These are phyloP conservation scores for Xerocomus spinulosus DNA, from an alignment of 768 basidiomycete genomes.

Conservation along the genomic window DNA sequence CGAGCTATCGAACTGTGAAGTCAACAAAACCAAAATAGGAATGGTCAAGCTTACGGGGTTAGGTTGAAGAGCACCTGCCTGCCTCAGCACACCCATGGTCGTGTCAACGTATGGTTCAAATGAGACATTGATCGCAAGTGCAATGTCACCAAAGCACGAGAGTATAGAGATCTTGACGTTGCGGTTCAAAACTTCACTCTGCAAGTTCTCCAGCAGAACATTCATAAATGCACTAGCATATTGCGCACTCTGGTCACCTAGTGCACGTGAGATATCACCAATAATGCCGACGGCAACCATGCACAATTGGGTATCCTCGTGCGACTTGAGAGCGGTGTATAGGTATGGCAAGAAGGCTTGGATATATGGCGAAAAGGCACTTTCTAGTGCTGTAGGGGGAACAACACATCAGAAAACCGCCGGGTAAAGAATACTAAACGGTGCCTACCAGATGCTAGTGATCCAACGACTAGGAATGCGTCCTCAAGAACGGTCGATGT, in stretches of 20 bases:
- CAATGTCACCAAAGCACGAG: slow-evolving; percentile 95
- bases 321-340: slow-evolving; percentile 82
- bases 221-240: slow-evolving; percentile 91
- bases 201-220: slow-evolving; percentile 84
- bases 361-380: slow-evolving; percentile 78
- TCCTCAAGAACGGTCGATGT: slow-evolving; percentile 95
- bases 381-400: slow-evolving; percentile 57
- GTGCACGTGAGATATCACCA: slow-evolving; percentile 92
- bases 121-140: slow-evolving; percentile 77
- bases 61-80: slow-evolving; percentile 84
- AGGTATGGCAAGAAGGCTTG: slow-evolving; percentile 81
- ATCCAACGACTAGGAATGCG: slow-evolving; percentile 90
- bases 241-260: slow-evolving; percentile 77
- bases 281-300: slow-evolving; percentile 94
- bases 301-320: slow-evolving; percentile 94
- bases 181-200: slow-evolving; percentile 84
- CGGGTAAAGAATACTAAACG: neutral
- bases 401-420: slow-evolving; percentile 1
- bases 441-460: slow-evolving; percentile 65
- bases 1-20: slow-evolving; percentile 45
- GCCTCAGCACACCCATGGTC: slow-evolving; percentile 85
- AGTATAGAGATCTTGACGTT: slow-evolving; percentile 97
- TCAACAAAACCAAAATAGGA: neutral
- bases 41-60: slow-evolving; percentile 61
- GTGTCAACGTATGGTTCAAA: slow-evolving; percentile 90